These are phyloP conservation scores for Macaranga tanarius DNA, from an alignment of 441 rosid genomes.

Conservation along the genomic window DNA sequence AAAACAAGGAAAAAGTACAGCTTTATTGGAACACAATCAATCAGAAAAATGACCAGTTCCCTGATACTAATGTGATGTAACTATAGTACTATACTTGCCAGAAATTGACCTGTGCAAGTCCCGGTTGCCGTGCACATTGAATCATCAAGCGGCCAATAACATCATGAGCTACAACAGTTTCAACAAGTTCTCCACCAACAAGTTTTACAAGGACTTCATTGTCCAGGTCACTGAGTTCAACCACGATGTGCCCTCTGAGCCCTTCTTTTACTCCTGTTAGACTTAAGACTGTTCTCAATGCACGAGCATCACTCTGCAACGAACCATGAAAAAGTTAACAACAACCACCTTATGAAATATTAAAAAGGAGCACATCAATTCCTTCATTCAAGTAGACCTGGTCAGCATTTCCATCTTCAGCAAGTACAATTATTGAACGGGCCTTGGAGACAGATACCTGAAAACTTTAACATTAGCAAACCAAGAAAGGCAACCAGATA, in stretches of 20 bases:
- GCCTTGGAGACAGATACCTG: constrained; percentile 81
- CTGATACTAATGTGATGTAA: not conserved
- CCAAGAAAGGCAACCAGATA: constrained; percentile 8
- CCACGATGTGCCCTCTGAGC: constrained; percentile 69
- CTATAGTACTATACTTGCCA: constrained; percentile 9
- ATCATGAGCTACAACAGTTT: constrained; percentile 81
- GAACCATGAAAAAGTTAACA: constrained; percentile 26
- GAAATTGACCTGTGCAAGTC: constrained; percentile 66
- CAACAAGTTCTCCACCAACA: constrained; percentile 73
- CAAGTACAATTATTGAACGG: constrained; percentile 70
- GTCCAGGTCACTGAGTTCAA: constrained; percentile 74
- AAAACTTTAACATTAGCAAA: constrained; percentile 27
- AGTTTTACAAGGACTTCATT: constrained; percentile 79
- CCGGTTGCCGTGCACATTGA: constrained; percentile 81
- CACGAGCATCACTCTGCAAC: constrained; percentile 75
- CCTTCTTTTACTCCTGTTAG: constrained; percentile 77
- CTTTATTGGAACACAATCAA: constrained; percentile 6
- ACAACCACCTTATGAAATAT: constrained; percentile 24
- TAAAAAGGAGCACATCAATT: constrained; percentile 16
- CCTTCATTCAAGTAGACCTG: constrained; percentile 48
- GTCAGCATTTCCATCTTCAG: constrained; percentile 80
- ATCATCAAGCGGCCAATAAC: constrained; percentile 82
- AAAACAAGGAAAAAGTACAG: constrained; percentile 11
- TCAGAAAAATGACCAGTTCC: constrained; percentile 14
- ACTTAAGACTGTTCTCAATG: constrained; percentile 72